Evolutionary conservation across 345 rosid species (phyloP).

Genomic region (Bretschneidera sinensis): DNA sequence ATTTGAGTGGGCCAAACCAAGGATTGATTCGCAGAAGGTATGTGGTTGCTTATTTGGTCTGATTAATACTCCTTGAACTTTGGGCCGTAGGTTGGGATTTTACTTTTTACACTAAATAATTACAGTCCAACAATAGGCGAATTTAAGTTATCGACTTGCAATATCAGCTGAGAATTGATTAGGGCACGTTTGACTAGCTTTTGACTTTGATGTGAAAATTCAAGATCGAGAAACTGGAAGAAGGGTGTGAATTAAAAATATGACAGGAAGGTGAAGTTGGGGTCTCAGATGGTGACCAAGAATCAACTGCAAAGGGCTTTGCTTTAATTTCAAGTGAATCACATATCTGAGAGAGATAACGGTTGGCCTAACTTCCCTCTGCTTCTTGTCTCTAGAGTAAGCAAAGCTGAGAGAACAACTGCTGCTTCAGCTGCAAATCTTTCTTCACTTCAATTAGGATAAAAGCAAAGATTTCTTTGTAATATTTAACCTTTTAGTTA

Average conservation of each 20-base stretch:
- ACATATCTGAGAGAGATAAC: slow-evolving; percentile 26
- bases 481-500: not conserved
- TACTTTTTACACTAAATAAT: no score
- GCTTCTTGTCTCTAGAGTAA: slow-evolving; percentile 40
- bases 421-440: slow-evolving; percentile 27
- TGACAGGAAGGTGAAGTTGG: slow-evolving; percentile 74
- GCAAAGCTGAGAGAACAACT: slow-evolving; percentile 35
- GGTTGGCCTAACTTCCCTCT: slow-evolving; percentile 68
- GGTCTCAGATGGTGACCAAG: slow-evolving; percentile 89
- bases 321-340: slow-evolving; percentile 59
- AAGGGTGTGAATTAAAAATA: slow-evolving; percentile 33
- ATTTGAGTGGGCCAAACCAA: no score
- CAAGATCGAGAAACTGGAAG: slow-evolving; percentile 9
- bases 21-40: no score
- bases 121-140: no score
- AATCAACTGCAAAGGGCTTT: slow-evolving; percentile 48
- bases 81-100: no score
- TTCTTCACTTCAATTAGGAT: not conserved
- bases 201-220: no score
- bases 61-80: no score
- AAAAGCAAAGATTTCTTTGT: not conserved
- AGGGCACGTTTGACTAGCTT: no score
- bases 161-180: no score
- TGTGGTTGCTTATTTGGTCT: no score
- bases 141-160: no score